These are phyloP conservation scores for Fusarium sp. DNA, from an alignment of 2,329 filamentous ascomycete species.

Conservation along the genomic window DNA sequence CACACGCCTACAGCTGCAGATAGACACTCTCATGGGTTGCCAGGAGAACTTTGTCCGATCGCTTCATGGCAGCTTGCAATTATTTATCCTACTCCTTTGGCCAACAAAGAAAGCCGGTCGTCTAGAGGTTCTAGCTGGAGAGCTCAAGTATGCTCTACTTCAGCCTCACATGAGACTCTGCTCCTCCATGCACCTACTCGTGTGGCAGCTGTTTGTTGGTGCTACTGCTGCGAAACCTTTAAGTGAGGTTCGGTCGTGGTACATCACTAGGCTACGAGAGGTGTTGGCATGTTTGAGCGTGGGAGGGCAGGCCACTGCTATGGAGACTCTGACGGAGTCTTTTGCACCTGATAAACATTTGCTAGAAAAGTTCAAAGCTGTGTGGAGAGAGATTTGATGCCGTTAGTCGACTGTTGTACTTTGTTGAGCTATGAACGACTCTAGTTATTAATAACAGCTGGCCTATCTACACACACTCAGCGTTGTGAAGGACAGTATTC, in stretches of 20 bases:
- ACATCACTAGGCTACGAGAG: neutral
- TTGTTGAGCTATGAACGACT: no score
- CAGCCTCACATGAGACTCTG: constrained; percentile 33
- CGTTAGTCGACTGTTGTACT: neutral
- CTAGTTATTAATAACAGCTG: no score
- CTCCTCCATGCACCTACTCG: constrained; percentile 28
- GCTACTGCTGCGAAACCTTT: constrained; percentile 10
- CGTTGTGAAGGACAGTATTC: no score
- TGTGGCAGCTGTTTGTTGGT: constrained; percentile 43
- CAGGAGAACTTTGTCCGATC: constrained; percentile 28
- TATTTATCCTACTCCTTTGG: constrained; percentile 33
- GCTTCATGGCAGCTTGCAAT: constrained; percentile 7
- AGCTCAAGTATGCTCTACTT: constrained; percentile 7
- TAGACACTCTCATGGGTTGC: constrained; percentile 12
- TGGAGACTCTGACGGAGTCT: neutral
- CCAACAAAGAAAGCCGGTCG: neutral
- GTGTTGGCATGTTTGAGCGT: constrained; percentile 12
- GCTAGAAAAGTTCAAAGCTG: neutral
- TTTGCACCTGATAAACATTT: constrained; percentile 11
- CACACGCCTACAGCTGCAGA: constrained; percentile 13
- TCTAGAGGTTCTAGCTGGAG: constrained; percentile 4
- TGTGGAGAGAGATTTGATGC: constrained; percentile 18
- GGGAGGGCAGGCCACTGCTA: neutral
- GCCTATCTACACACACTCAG: no score
- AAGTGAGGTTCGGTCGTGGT: constrained; percentile 14